Evolutionary conservation across 192 early-diverging fungal genomes (phyloP).

Genomic region (Kappamyces sp.): DNA sequence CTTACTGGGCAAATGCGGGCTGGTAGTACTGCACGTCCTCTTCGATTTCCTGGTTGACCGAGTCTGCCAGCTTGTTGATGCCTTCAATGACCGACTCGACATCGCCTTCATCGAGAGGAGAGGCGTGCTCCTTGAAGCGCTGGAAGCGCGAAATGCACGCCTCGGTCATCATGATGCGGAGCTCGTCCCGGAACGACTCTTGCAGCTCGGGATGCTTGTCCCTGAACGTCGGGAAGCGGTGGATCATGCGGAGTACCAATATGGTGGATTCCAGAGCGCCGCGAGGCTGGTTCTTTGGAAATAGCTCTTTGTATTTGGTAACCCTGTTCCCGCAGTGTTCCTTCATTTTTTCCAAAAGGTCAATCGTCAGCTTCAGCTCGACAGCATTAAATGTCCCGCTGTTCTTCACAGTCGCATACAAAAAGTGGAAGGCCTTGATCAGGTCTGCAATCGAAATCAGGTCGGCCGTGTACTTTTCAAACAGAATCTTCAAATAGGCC

Average conservation of each 20-base stretch:
- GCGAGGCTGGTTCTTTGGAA: slow-evolving; percentile 45
- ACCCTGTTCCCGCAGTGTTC: slow-evolving; percentile 42
- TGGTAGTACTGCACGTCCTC: slow-evolving; percentile 45
- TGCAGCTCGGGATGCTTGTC: slow-evolving; percentile 38
- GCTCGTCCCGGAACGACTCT: slow-evolving; percentile 37
- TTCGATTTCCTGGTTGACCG: slow-evolving; percentile 50
- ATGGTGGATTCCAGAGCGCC: slow-evolving; percentile 44
- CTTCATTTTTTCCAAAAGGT: slow-evolving; percentile 42
- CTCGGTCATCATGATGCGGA: slow-evolving; percentile 30
- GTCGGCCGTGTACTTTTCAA: slow-evolving; percentile 40
- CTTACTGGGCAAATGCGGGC: slow-evolving; percentile 30
- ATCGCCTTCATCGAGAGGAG: slow-evolving; percentile 45
- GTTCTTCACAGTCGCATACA: slow-evolving; percentile 36
- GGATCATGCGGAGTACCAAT: slow-evolving; percentile 50
- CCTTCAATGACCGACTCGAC: slow-evolving; percentile 45
- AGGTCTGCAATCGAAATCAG: slow-evolving; percentile 37
- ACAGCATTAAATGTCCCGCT: slow-evolving; percentile 17
- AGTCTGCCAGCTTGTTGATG: slow-evolving; percentile 39
- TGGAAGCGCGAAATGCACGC: slow-evolving; percentile 36
- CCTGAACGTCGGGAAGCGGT: slow-evolving; percentile 34
- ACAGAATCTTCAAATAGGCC: slow-evolving; percentile 36
- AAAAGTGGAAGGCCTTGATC: slow-evolving; percentile 33
- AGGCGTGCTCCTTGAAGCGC: slow-evolving; percentile 37
- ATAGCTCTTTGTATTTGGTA: slow-evolving; percentile 50
- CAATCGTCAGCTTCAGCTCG: slow-evolving; percentile 19